Evolutionary conservation across 257 asterid species (phyloP).

Genomic region (Solanum infundibuliforme): DNA sequence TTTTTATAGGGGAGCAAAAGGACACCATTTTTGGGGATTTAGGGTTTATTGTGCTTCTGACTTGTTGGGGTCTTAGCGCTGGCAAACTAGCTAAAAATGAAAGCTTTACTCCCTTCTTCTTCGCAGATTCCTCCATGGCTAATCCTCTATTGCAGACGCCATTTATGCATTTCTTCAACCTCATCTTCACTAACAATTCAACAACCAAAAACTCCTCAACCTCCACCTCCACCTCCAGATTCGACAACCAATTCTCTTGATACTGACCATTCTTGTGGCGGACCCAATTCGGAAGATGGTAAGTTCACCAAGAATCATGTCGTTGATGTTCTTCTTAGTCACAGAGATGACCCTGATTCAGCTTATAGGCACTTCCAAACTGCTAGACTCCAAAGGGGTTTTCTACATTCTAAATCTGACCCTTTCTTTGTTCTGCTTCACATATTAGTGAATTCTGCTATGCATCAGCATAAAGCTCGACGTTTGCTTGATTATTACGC

Average conservation of each 20-base stretch:
- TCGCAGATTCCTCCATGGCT: not conserved
- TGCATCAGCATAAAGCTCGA: conserved; percentile 24
- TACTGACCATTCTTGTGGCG: not conserved
- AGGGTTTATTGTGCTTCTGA: not conserved
- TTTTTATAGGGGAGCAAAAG: not conserved
- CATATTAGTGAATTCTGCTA: conserved; percentile 45
- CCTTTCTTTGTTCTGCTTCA: conserved; percentile 58
- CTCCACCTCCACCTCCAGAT: not conserved
- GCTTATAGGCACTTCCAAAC: conserved; percentile 45
- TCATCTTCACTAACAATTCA: not conserved
- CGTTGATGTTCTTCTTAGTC: conserved; percentile 33
- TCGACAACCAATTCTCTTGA: not conserved
- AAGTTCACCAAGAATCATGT: conserved; percentile 16
- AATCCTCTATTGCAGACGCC: not conserved
- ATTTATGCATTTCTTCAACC: not conserved
- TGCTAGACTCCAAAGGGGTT: conserved; percentile 28
- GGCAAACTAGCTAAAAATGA: not conserved
- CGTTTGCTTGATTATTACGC: conserved; percentile 26
- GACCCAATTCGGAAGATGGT: conserved; percentile 6
- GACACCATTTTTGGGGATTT: not conserved
- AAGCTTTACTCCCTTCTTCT: not conserved
- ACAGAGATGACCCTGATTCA: conserved; percentile 39
- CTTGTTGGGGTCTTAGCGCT: not conserved
- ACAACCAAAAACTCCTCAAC: not conserved
- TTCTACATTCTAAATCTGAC: conserved; percentile 32